These are phyloP conservation scores for Leccinum pseudoinsigne DNA, from an alignment of 1,284 basidiomycete species.

Conservation along the genomic window DNA sequence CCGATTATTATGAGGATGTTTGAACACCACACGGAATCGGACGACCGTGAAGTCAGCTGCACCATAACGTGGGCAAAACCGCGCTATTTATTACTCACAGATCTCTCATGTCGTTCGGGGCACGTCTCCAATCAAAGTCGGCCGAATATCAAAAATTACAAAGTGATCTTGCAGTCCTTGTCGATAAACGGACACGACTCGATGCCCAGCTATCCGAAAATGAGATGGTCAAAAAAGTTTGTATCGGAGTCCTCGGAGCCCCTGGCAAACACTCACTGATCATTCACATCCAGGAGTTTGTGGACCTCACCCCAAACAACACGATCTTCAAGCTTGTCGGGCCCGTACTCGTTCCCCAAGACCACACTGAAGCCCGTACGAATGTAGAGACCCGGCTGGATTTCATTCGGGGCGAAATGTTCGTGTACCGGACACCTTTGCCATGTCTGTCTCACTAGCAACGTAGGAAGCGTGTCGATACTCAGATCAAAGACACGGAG, in stretches of 20 bases:
- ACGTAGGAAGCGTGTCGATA: constrained; percentile 77
- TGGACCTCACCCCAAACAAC: constrained; percentile 73
- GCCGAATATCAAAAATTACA: constrained; percentile 82
- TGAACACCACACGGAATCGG: constrained; percentile 7
- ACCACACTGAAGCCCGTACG: constrained; percentile 82
- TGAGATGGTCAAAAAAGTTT: constrained; percentile 87
- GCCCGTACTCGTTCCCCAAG: constrained; percentile 89
- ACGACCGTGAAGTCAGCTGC: constrained; percentile 5
- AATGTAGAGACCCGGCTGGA: constrained; percentile 93
- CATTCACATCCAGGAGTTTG: constrained; percentile 69
- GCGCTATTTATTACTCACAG: constrained; percentile 15
- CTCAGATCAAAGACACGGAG: constrained; percentile 74
- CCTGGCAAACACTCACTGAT: neutral
- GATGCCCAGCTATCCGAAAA: constrained; percentile 93
- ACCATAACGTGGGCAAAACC: constrained; percentile 13
- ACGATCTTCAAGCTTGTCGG: constrained; percentile 93
- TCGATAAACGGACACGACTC: constrained; percentile 81
- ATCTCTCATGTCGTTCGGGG: constrained; percentile 45
- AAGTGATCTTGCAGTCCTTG: constrained; percentile 63
- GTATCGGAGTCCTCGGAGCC: constrained; percentile 9
- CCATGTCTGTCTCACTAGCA: constrained; percentile 8
- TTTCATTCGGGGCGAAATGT: constrained; percentile 93
- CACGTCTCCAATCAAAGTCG: constrained; percentile 63
- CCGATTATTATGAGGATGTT: constrained; percentile 4
- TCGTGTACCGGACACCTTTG: constrained; percentile 31